Conservation (phyloP, 495 filamentous ascomycete species). For the Penicillium robsamsonii region DNA sequence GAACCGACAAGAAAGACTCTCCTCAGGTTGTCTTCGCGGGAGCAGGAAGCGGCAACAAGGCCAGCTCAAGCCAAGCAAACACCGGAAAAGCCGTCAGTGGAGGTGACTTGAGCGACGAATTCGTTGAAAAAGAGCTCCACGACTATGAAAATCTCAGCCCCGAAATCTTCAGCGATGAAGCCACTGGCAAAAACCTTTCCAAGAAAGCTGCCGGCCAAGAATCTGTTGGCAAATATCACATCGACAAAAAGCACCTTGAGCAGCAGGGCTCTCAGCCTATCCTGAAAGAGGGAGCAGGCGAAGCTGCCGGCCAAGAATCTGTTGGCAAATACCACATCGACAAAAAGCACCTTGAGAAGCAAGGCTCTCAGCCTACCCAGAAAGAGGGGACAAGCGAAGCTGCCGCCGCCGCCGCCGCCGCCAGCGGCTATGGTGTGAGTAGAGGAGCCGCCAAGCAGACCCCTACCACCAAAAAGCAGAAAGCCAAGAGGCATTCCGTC, state of each 20-base stretch:
- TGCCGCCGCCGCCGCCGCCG: neutral
- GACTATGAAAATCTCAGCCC: neutral
- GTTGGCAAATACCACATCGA: conserved; percentile 4
- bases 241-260: neutral
- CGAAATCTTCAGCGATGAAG: neutral
- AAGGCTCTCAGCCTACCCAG: neutral
- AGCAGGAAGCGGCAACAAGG: neutral
- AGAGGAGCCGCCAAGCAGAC: neutral
- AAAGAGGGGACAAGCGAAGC: neutral
- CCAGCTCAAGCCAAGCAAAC: neutral
- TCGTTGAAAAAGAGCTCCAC: conserved; percentile 6
- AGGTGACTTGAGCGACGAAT: neutral
- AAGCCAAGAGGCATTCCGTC: neutral
- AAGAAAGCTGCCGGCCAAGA: neutral
- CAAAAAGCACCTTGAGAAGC: neutral
- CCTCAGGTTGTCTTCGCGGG: neutral
- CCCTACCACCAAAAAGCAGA: neutral
- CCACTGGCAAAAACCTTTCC: neutral
- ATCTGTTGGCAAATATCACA: neutral
- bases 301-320: neutral
- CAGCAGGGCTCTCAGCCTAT: conserved; percentile 1
- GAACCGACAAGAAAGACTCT: neutral
- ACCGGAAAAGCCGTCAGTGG: neutral
- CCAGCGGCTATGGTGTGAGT: conserved; percentile 1
- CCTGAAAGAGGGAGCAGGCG: neutral